phyloP scores from a whole-genome alignment of 73 alveolate genomes.

The Breviolum minutum region DNA sequence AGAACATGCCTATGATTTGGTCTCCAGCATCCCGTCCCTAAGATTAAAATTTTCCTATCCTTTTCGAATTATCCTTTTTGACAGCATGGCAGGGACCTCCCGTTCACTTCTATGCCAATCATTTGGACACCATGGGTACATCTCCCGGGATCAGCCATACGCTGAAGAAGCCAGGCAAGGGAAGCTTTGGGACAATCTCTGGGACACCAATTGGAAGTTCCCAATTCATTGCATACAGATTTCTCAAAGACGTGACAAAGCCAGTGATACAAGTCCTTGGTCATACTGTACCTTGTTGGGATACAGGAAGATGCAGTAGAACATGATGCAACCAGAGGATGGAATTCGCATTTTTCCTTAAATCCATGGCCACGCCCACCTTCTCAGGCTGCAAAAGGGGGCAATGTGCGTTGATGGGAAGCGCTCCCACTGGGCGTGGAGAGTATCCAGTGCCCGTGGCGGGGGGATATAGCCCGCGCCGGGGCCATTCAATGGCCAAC shows the following conservation, averaged over 20 bases:
- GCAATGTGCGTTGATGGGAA: conserved; percentile 76
- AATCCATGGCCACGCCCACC: neutral
- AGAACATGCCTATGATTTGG: no score
- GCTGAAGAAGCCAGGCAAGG: conserved; percentile 77
- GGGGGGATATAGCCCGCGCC: conserved; percentile 16
- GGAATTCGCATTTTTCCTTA: neutral
- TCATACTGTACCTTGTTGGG: neutral
- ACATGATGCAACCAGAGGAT: neutral
- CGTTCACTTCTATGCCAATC: conserved; percentile 34
- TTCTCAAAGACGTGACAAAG: neutral
- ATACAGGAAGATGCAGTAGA: neutral
- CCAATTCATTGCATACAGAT: neutral
- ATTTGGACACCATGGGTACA: conserved; percentile 62
- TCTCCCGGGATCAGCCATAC: conserved; percentile 53
- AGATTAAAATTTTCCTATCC: neutral
- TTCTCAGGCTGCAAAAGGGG: conserved; percentile 52
- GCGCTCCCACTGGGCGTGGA: conserved; percentile 89
- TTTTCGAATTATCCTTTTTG: neutral
- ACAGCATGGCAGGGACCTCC: neutral
- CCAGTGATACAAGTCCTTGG: neutral
- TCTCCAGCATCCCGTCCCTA: no score
- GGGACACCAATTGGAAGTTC: no score
- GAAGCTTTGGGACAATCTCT: neutral
- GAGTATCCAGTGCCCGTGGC: conserved; percentile 73
- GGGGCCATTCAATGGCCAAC: conserved; percentile 79